Percentiles rank a stretch among this genome's conserved stretches.
phyloP scores from a whole-genome alignment of 805 yeast species.

The Cyberlindnera japonica region DNA sequence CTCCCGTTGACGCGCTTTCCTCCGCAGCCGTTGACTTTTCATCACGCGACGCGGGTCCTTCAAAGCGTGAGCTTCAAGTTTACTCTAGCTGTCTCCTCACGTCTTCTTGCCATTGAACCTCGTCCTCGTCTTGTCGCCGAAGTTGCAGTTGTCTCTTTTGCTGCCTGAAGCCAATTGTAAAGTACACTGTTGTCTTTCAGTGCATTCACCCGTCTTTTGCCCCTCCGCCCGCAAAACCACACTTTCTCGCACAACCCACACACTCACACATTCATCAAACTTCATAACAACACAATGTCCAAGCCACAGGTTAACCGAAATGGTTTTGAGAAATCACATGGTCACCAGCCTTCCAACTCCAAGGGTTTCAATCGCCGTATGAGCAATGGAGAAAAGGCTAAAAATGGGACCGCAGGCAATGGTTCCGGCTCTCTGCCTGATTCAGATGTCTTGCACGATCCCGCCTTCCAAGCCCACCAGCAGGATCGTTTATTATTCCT shows the following conservation, averaged over 20 bases:
- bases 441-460: slow-evolving; percentile 19
- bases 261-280: not conserved
- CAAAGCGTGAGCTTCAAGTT: too few relatives aligned
- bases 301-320: slow-evolving; percentile 14
- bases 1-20: not conserved
- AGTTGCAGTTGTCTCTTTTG: too few relatives aligned
- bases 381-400: slow-evolving; percentile 3
- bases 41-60: not conserved
- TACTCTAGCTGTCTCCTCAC: not conserved
- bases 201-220: too few relatives aligned
- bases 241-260: too few relatives aligned
- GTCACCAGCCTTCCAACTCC: slow-evolving; percentile 19
- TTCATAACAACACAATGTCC: slow-evolving; percentile 8
- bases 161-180: too few relatives aligned
- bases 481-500: slow-evolving; percentile 55
- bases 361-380: slow-evolving; percentile 15
- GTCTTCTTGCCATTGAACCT: too few relatives aligned
- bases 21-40: not conserved
- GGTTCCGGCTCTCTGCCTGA: slow-evolving; percentile 3
- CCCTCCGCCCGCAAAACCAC: too few relatives aligned
- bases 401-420: slow-evolving; percentile 5
- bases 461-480: slow-evolving; percentile 26
- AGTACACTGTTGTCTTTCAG: too few relatives aligned
- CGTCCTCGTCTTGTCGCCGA: too few relatives aligned
- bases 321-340: slow-evolving; percentile 7